Percentiles rank a stretch among this genome's conserved stretches.
These are phyloP conservation scores for Elymus sibiricus DNA, from an alignment of 176 grass and related monocot species.

Conservation along the genomic window DNA sequence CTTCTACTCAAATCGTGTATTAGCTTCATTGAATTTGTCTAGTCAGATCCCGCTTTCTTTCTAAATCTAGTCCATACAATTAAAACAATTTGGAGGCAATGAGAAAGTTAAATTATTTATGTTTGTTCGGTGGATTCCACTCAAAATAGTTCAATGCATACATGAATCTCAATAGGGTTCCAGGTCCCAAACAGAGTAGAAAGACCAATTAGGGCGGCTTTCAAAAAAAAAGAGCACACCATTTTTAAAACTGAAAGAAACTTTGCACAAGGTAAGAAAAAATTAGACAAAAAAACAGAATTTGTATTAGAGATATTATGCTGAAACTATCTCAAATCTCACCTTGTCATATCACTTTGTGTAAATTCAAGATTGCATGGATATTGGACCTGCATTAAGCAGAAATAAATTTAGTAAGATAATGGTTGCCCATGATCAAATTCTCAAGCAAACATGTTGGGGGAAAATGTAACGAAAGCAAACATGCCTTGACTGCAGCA, in stretches of 20 bases:
- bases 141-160: constrained; percentile 4
- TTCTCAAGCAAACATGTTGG: constrained; percentile 9
- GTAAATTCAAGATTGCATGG: constrained; percentile 79
- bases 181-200: not conserved
- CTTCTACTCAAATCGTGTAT: constrained; percentile 8
- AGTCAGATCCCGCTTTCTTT: not conserved
- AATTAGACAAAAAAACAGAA: not conserved
- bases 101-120: not conserved
- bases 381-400: constrained; percentile 86
- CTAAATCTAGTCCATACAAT: not conserved
- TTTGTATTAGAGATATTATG: not conserved
- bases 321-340: constrained; percentile 29
- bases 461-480: constrained; percentile 23
- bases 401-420: constrained; percentile 36
- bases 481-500: constrained; percentile 78
- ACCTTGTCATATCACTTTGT: constrained; percentile 69
- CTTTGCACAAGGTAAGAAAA: not conserved
- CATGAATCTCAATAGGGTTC: not conserved
- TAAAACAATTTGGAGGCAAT: not conserved
- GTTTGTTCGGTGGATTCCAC: not conserved
- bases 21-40: not conserved
- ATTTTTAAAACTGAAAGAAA: not conserved
- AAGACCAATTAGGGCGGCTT: not conserved
- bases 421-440: constrained; percentile 17
- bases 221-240: not conserved